Base-by-base conservation (phyloP, 495 filamentous ascomycete genomes). In the Aspergillus avenaceus region DNA sequence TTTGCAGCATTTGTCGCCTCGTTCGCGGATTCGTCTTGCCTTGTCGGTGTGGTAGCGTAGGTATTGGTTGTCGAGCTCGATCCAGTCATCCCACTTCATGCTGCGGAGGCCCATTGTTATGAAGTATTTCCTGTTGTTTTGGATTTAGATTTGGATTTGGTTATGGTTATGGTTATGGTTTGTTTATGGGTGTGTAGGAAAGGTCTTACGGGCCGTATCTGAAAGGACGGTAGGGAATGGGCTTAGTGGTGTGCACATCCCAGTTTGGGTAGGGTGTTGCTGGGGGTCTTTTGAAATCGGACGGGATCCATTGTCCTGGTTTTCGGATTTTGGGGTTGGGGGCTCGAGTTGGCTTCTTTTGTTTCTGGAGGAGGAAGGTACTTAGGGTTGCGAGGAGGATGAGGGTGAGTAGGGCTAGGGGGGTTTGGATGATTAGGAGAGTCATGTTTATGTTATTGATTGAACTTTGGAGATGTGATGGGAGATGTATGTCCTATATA, bases 61-160 rank as follows among this genome's bases (percentile, higher is more conserved):
- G 66, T 82, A 95, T 41, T 93, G 81, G 57, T 86, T 91, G 69
- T 96, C 91, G 29, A 95, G 81, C 68, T 95, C 83, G 54, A 95
- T 93, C 90, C 90, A 95, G 29, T 90, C 86, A 56, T 85, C 81
- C 73, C 84, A 88, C 52, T 85, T 77, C 77, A 93, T 81, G 19
- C 76, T 83, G 38, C 88, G 79, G 12, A 96, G 73, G 2, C 90
- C 90, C 86, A 96, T 90, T 2, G 87, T 95, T 48, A 91, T 77
- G 60, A 88, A 82, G 56, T 87, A 85, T 27, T 80, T 80, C 3
- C 73, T 74, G 41, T 40, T 49, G 29, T 29, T 16, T 25, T n/a
- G n/a, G 3, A 16, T 11, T 12, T 22, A n/a, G n/a, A 16, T 23
- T 26, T 1, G 36, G 21, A 24, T 27, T 13, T 8, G 18, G 2